Conservation (phyloP, 129 eudicot species). For the Dittrichia graveolens region DNA sequence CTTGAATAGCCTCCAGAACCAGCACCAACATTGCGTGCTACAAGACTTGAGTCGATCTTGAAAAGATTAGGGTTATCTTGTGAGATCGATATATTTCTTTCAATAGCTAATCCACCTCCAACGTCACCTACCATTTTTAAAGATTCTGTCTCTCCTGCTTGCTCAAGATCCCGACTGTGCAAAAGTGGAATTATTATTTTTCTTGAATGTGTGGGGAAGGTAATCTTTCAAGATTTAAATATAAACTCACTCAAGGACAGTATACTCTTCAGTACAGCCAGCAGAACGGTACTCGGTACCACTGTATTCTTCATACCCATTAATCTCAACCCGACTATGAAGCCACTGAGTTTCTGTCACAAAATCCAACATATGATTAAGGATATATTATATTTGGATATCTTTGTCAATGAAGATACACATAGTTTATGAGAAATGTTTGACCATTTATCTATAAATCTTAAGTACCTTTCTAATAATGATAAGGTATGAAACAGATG, state of each 20-base stretch:
- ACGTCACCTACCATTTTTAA: slow-evolving; percentile 77
- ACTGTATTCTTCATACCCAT: slow-evolving; percentile 93
- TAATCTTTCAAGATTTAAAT: background rate
- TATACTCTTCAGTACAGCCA: slow-evolving; percentile 86
- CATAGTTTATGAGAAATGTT: background rate
- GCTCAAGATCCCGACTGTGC: slow-evolving; percentile 75
- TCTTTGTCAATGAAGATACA: background rate
- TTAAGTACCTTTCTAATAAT: too few species aligned
- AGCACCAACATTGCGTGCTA: slow-evolving; percentile 85
- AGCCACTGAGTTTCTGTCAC: slow-evolving; percentile 94
- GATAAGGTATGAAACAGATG: too few species aligned
- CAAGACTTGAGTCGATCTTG: slow-evolving; percentile 67
- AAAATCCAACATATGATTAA: slow-evolving; percentile 14
- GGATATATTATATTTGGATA: background rate
- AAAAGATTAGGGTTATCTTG: slow-evolving; percentile 56
- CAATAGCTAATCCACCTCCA: slow-evolving; percentile 78
- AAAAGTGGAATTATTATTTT: background rate
- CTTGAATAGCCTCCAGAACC: slow-evolving; percentile 97
- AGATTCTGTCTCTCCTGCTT: slow-evolving; percentile 71
- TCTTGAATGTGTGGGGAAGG: background rate
- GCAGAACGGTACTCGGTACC: slow-evolving; percentile 86
- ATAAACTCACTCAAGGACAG: slow-evolving; percentile 73
- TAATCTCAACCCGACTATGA: slow-evolving; percentile 78
- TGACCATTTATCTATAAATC: slow-evolving; percentile 8
- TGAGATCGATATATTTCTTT: slow-evolving; percentile 52